These are phyloP conservation scores for Sorghum bicolor DNA, from an alignment of 176 grass and related monocot species.

Conservation along the genomic window Sorghum_bicolor_NCBIv3 NC_012870.2:11971501-11972000, in stretches of 20 bases:
- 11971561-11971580: neutral
- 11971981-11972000: constrained; percentile 35
- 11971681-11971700: constrained; percentile 36
- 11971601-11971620: neutral
- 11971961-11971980: constrained; percentile 38
- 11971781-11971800: neutral
- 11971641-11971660: constrained; percentile 25
- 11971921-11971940: neutral
- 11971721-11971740: constrained; percentile 16
- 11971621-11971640: neutral
- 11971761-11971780: neutral
- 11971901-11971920: neutral
- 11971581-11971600: neutral
- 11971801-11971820: neutral
- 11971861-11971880: neutral
- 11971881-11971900: too few species aligned
- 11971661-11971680: constrained; percentile 22
- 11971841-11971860: neutral
- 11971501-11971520: neutral
- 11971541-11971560: neutral
- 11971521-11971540: neutral
- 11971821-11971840: neutral
- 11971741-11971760: neutral
- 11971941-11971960: neutral
- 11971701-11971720: neutral